Conservation (phyloP, 2,329 filamentous ascomycete species). For the Karstenula rhodostoma region DNA sequence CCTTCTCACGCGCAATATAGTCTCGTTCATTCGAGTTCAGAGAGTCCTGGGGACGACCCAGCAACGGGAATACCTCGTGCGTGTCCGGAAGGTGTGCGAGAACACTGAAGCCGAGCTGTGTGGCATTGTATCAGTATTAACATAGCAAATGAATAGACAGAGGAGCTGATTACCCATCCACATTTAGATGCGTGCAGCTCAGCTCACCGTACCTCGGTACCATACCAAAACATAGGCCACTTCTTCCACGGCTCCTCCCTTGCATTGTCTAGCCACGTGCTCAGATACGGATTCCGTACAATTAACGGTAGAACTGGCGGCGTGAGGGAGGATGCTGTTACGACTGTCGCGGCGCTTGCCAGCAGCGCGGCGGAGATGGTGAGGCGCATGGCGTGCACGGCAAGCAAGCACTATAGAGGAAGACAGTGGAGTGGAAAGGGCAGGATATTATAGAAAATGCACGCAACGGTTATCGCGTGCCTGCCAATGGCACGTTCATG, state of each 20-base stretch:
- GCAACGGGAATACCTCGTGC: constrained; percentile 68
- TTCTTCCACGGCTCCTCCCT: constrained; percentile 78
- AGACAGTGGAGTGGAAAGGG: neutral
- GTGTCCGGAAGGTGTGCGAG: constrained; percentile 68
- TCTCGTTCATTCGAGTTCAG: constrained; percentile 54
- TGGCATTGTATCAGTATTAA: constrained; percentile 20
- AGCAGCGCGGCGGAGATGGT: constrained; percentile 47
- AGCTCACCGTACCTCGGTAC: constrained; percentile 61
- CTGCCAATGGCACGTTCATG: constrained; percentile 10
- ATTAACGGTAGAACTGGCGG: constrained; percentile 62
- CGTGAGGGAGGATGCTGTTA: constrained; percentile 61
- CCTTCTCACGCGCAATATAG: constrained; percentile 43
- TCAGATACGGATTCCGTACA: constrained; percentile 61
- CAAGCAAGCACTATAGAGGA: constrained; percentile 18
- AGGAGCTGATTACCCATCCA: constrained; percentile 2
- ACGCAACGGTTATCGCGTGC: constrained; percentile 10
- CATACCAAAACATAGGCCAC: constrained; percentile 89
- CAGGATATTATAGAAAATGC: constrained; percentile 12
- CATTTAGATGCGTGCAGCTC: neutral
- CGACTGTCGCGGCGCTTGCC: constrained; percentile 53
- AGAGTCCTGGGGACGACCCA: constrained; percentile 72
- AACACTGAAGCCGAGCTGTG: constrained; percentile 67
- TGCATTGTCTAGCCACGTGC: constrained; percentile 68
- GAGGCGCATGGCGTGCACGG: constrained; percentile 38
- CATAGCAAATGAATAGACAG: neutral